Percentiles rank a stretch among this genome's conserved stretches.
Evolutionary conservation across 1,284 basidiomycete species (phyloP).

Genomic region (Amylostereum chailletii): DNA sequence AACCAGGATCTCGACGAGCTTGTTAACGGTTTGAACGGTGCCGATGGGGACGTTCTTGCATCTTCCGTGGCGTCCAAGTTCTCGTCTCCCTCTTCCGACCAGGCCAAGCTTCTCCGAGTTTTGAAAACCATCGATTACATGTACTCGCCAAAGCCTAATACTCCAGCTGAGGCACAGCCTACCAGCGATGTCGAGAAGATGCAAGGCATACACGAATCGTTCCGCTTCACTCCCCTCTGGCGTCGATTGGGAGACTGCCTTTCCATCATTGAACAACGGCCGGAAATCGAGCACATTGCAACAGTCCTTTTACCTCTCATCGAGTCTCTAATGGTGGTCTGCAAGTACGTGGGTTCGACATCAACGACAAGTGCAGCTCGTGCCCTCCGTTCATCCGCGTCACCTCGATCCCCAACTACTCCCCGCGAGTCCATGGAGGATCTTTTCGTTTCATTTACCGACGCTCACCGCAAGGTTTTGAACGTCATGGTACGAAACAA

Average conservation of each 20-base stretch:
- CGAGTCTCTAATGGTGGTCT: constrained; percentile 96
- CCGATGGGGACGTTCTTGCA: constrained; percentile 47
- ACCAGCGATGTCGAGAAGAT: constrained; percentile 68
- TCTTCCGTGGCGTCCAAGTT: constrained; percentile 78
- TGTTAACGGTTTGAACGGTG: constrained; percentile 47
- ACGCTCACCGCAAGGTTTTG: constrained; percentile 88
- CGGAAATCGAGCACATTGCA: constrained; percentile 79
- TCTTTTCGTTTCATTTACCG: constrained; percentile 91
- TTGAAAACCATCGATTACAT: constrained; percentile 96
- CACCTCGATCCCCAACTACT: constrained; percentile 58
- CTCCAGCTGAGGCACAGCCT: constrained; percentile 30
- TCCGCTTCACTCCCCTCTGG: constrained; percentile 85
- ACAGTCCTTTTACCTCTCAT: constrained; percentile 88
- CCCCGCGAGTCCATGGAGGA: constrained; percentile 75
- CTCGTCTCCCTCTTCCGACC: constrained; percentile 84
- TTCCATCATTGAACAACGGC: constrained; percentile 70
- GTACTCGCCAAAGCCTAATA: constrained; percentile 61
- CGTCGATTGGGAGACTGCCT: constrained; percentile 79
- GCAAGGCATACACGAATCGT: constrained; percentile 78
- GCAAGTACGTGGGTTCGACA: constrained; percentile 82
- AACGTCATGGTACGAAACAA: constrained; percentile 98
- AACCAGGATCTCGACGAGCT: constrained; percentile 74
- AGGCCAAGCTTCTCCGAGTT: constrained; percentile 88
- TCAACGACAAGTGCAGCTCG: constrained; percentile 35
- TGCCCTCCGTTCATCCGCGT: constrained; percentile 47